Percentiles rank a stretch among this genome's conserved stretches.
Conservation (phyloP, 768 basidiomycete genomes). For the Collybia mongolica region DNA sequence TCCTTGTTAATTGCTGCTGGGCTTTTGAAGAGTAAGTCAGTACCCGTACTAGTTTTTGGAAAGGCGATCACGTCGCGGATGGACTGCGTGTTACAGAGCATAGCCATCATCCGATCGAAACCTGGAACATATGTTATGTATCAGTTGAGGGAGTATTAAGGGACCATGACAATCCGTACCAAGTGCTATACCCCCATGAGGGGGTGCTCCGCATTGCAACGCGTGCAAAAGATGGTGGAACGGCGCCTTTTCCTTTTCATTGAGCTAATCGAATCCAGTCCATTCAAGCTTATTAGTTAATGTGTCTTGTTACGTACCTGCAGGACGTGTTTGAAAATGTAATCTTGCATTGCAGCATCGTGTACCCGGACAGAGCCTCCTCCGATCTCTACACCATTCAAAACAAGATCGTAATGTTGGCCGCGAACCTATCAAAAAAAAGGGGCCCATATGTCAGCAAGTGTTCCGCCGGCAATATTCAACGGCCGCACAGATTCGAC, state of each 20-base stretch:
- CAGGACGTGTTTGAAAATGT: conserved; percentile 73
- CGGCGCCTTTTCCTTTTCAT: conserved; percentile 65
- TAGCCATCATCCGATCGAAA: conserved; percentile 91
- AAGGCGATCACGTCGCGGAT: conserved; percentile 97
- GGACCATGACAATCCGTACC: conserved; percentile 44
- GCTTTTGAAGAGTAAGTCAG: conserved; percentile 87
- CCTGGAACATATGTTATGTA: conserved; percentile 43
- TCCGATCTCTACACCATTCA: conserved; percentile 93
- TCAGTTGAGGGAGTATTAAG: conserved; percentile 11
- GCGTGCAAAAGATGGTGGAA: conserved; percentile 89
- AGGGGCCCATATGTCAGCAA: too few species aligned
- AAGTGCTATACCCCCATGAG: conserved; percentile 93
- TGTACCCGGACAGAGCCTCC: conserved; percentile 94
- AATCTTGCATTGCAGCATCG: conserved; percentile 83
- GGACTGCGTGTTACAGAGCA: conserved; percentile 81
- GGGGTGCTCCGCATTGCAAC: conserved; percentile 86
- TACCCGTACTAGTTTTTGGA: conserved; percentile 84
- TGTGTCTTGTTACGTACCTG: conserved; percentile 52
- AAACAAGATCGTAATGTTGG: conserved; percentile 94
- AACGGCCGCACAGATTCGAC: conserved; percentile 46
- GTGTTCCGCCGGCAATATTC: too few species aligned
- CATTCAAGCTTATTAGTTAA: conserved; percentile 8
- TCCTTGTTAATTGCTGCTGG: conserved; percentile 60
- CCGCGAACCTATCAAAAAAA: conserved; percentile 66
- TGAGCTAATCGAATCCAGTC: conserved; percentile 48